Conservation (phyloP, 176 grass and related monocot genomes). For the Zea luxurians region DNA sequence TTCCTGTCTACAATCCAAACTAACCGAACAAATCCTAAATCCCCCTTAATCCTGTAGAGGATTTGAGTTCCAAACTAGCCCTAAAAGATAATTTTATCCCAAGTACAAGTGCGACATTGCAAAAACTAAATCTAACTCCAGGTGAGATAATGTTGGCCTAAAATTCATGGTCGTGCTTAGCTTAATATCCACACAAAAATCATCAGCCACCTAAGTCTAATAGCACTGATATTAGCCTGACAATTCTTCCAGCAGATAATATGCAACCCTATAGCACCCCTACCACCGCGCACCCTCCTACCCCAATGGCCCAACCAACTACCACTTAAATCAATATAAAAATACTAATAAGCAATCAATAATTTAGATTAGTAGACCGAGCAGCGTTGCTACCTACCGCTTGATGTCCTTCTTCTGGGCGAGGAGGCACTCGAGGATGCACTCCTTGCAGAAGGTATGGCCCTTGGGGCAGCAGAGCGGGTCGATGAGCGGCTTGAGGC, state of each 20-base stretch:
- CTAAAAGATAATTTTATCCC: background rate
- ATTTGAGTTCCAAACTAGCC: too few relatives aligned
- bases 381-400: constrained; percentile 41
- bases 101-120: background rate
- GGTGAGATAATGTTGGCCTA: background rate
- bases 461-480: constrained; percentile 92
- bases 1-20: too few relatives aligned
- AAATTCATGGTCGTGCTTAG: background rate
- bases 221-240: background rate
- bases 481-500: constrained; percentile 87
- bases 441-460: constrained; percentile 96
- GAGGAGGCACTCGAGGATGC: constrained; percentile 96
- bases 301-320: too few relatives aligned
- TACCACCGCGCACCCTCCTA: background rate
- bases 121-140: constrained; percentile 11
- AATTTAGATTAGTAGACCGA: background rate
- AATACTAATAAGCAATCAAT: background rate
- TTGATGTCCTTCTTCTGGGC: constrained; percentile 99
- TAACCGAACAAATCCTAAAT: too few relatives aligned
- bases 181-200: background rate
- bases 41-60: too few relatives aligned
- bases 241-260: background rate
- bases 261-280: background rate
- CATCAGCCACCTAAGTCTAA: background rate
- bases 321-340: too few relatives aligned